Percentiles rank a stretch among this genome's conserved stretches.
phyloP scores from a whole-genome alignment of 352 stramenopile species.

The Globisporangium alternatum region DNA sequence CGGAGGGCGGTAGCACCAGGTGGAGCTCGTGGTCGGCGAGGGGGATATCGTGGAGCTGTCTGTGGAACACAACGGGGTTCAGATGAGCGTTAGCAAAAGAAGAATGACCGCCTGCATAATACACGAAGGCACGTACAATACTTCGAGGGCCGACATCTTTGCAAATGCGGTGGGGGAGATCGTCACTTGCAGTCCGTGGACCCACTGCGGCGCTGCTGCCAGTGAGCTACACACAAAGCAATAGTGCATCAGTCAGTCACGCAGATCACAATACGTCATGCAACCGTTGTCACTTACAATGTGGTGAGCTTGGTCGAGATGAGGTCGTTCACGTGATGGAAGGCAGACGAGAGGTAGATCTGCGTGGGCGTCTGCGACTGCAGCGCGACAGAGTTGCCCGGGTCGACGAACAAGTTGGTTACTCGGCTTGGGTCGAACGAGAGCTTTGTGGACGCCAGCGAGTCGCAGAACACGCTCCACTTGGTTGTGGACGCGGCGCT shows the following conservation, averaged over 20 bases:
- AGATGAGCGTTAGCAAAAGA: conserved; percentile 7
- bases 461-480: conserved; percentile 32
- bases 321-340: conserved; percentile 33
- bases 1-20: conserved; percentile 38
- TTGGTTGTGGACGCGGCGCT: conserved; percentile 25
- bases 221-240: conserved; percentile 19
- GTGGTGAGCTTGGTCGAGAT: conserved; percentile 32
- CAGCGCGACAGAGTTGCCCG: conserved; percentile 15
- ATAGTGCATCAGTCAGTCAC: not conserved
- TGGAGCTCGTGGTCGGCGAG: conserved; percentile 30
- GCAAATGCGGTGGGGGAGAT: conserved; percentile 41
- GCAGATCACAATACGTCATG: not conserved
- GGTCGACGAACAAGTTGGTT: conserved; percentile 28
- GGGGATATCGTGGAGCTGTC: conserved; percentile 41
- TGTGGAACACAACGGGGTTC: conserved; percentile 17
- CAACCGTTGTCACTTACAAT: conserved; percentile 20
- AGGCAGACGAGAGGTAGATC: conserved; percentile 36
- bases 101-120: not conserved
- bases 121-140: conserved; percentile 30
- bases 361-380: conserved; percentile 12
- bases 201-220: conserved; percentile 27
- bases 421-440: conserved; percentile 37
- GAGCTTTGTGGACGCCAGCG: conserved; percentile 14
- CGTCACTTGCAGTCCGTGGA: conserved; percentile 30
- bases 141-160: conserved; percentile 33